Conservation (phyloP, 2,329 filamentous ascomycete genomes). For the Diaporthe aspalathi region DNA sequence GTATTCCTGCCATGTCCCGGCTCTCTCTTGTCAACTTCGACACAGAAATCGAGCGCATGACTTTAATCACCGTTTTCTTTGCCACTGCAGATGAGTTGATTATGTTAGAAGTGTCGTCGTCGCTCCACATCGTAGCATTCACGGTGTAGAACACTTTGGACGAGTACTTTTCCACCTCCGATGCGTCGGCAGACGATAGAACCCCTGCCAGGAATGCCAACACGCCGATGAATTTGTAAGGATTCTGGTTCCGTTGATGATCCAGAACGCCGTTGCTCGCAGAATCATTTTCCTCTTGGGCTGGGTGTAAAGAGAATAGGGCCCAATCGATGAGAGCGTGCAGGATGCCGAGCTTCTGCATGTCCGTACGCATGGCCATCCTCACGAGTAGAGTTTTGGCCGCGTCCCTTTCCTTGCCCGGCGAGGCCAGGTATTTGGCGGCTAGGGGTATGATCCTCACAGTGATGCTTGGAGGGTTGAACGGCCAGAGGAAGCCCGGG, state of each 20-base stretch:
- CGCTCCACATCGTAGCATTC: slow-evolving; percentile 57
- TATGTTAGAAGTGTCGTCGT: slow-evolving; percentile 59
- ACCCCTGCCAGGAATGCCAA: slow-evolving; percentile 84
- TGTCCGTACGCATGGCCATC: slow-evolving; percentile 85
- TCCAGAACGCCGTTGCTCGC: slow-evolving; percentile 35
- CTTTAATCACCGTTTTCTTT: slow-evolving; percentile 85
- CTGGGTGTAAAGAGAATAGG: slow-evolving; percentile 67
- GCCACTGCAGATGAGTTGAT: slow-evolving; percentile 81
- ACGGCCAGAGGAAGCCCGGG: slow-evolving; percentile 65
- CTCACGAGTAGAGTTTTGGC: slow-evolving; percentile 86
- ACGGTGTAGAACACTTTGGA: slow-evolving; percentile 73
- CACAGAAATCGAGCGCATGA: slow-evolving; percentile 79
- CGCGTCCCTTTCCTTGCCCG: slow-evolving; percentile 90
- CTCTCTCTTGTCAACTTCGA: slow-evolving; percentile 69
- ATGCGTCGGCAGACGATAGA: slow-evolving; percentile 76
- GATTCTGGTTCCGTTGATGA: slow-evolving; percentile 55
- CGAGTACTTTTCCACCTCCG: slow-evolving; percentile 77
- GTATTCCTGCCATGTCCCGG: slow-evolving; percentile 56
- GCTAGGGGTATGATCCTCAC: slow-evolving; percentile 77
- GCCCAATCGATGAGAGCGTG: slow-evolving; percentile 78
- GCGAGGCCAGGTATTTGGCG: slow-evolving; percentile 75
- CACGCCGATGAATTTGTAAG: slow-evolving; percentile 82
- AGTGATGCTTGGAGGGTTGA: slow-evolving; percentile 75
- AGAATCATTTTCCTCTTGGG: slow-evolving; percentile 43
- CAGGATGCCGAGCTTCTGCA: slow-evolving; percentile 82